Base-by-base conservation (phyloP, 2,329 filamentous ascomycete genomes). In the Cordyceps tenuipes region DNA sequence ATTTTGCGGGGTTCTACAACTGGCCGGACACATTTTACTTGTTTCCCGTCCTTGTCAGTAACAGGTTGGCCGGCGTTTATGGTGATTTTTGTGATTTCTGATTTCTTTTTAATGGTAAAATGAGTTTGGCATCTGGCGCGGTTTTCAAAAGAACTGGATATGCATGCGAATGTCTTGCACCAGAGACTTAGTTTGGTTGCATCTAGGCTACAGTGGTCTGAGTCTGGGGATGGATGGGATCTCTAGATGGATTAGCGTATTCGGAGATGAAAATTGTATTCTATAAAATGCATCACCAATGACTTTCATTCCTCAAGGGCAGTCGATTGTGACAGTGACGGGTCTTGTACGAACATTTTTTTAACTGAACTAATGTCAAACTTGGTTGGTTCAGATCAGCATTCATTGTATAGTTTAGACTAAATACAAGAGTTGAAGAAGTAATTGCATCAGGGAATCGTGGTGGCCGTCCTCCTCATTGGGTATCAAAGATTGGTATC, bases 401-500 rank as follows among this genome's bases (percentile, higher is more conserved):
- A 13, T 23, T 41, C 43, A 34, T 34, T 36, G 36, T 39, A 34
- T 58, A 17, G 34, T 59, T 41, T 19, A 51, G 29, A 51, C 36
- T 43, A 44, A 46, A 10, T 46, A 46, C 43, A 10, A 19, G 36
- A 3, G 29, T 29, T 23, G 23, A 54, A 39, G 23, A 57, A 36
- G 10, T 29, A 48, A 43, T 49, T 31, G 23, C 36, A 29, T 19
- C 31, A 21, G 17, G 46, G 36, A 50, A 57, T 43, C 46, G 29
- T 57, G 21, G 6, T 12, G 10, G 21, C 36, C 39, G 9, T 61
- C 52, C 52, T 56, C 36, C 26, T 57, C 51, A 21, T 46, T 55
- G 59, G 59, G 59, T 61, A 61, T 61, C 59, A 61, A 61, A 48
- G 36, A 56, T 61, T 61, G 53, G 58, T 57, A 61, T 57, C 59